A percentile compares a stretch with the other conserved stretches of the same genome.
phyloP scores from a whole-genome alignment of 345 rosid genomes.

The Xanthoceras sorbifolium region DNA sequence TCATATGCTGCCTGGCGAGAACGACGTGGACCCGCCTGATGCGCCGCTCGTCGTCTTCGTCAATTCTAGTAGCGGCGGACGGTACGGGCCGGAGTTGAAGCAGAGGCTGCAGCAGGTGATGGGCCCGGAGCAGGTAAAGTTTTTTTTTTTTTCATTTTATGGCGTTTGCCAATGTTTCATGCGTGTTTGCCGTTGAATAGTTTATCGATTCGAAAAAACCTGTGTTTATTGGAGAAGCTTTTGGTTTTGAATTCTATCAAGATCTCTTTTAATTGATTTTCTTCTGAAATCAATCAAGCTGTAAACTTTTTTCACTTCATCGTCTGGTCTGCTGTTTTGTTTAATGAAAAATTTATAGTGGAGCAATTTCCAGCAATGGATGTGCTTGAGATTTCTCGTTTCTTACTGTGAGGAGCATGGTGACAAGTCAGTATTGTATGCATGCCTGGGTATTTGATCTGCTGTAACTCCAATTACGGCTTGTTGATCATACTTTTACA shows the following conservation, averaged over 20 bases:
- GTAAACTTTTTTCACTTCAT: neutral
- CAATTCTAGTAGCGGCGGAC: conserved; percentile 83
- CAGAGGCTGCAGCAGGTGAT: conserved; percentile 70
- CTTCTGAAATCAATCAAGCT: too few relatives aligned
- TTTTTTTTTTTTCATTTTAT: neutral
- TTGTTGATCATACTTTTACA: neutral
- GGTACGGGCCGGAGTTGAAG: conserved; percentile 73
- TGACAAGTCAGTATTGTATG: too few relatives aligned
- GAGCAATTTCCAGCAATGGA: too few relatives aligned
- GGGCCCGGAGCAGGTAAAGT: conserved; percentile 72
- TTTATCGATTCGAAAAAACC: too few relatives aligned
- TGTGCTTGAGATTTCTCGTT: too few relatives aligned
- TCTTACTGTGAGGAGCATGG: too few relatives aligned
- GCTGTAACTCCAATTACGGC: too few relatives aligned
- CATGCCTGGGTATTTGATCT: too few relatives aligned
- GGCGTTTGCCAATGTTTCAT: neutral
- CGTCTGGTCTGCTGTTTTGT: neutral
- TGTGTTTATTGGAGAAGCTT: too few relatives aligned
- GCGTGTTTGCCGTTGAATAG: too few relatives aligned
- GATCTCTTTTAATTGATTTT: neutral
- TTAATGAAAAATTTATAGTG: neutral
- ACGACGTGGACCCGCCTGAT: conserved; percentile 45
- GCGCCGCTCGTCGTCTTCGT: conserved; percentile 79
- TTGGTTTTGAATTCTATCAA: neutral
- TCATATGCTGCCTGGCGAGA: neutral